phyloP scores from a whole-genome alignment of 2,329 filamentous ascomycete species.

The Pseudopithomyces chartarum region DNA sequence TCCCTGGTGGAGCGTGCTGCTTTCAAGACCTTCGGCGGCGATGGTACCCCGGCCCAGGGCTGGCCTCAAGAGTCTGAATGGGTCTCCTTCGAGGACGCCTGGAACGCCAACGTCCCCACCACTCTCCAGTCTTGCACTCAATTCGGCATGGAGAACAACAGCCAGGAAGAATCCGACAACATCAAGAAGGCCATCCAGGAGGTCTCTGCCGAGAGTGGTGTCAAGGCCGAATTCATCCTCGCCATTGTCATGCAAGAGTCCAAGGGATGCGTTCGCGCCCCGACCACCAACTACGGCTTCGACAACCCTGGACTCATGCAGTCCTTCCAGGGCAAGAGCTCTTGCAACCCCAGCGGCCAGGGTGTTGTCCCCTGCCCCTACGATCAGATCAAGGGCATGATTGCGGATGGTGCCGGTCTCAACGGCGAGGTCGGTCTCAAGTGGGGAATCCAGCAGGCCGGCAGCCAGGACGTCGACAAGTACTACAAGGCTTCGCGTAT shows the following conservation, averaged over 20 bases:
- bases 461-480: conserved; percentile 39
- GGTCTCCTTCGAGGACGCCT: conserved; percentile 43
- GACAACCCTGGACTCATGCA: conserved; percentile 56
- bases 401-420: conserved; percentile 53
- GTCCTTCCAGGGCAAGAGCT: conserved; percentile 35
- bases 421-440: conserved; percentile 48
- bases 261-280: conserved; percentile 53
- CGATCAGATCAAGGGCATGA: conserved; percentile 47
- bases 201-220: conserved; percentile 34
- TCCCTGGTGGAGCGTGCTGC: conserved; percentile 23
- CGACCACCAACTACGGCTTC: conserved; percentile 49
- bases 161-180: conserved; percentile 42
- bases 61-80: conserved; percentile 45
- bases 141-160: conserved; percentile 45
- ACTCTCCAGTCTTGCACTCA: conserved; percentile 45
- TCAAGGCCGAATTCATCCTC: conserved; percentile 51
- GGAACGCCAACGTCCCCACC: conserved; percentile 41
- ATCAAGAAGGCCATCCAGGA: conserved; percentile 46
- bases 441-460: conserved; percentile 34
- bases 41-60: conserved; percentile 41
- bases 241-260: conserved; percentile 54
- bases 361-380: conserved; percentile 48
- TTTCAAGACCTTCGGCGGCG: conserved; percentile 39
- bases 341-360: conserved; percentile 44
- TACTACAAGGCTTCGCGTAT: conserved; percentile 56